A percentile compares a stretch with the other conserved stretches of the same genome.
Evolutionary conservation across 2,329 filamentous ascomycete genomes (phyloP).

Genomic region (Aspergillus viridinutans): DNA sequence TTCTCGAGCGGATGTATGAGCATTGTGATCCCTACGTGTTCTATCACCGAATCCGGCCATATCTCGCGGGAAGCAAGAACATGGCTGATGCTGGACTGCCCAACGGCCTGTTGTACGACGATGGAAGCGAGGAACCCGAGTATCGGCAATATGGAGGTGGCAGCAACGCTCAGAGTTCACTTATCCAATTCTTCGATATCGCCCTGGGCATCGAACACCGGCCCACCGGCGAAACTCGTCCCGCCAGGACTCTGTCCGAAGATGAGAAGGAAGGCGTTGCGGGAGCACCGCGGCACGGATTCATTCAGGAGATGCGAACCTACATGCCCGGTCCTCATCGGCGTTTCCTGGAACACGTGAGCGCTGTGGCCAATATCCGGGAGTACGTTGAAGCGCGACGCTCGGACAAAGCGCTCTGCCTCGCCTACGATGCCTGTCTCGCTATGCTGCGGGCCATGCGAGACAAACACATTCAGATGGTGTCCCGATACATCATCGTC

Average conservation of each 20-base stretch:
- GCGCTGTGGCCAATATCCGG: constrained; percentile 78
- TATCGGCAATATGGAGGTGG: constrained; percentile 88
- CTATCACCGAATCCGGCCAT: constrained; percentile 93
- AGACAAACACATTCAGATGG: constrained; percentile 94
- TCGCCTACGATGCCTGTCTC: constrained; percentile 88
- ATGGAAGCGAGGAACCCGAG: constrained; percentile 62
- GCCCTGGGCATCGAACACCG: constrained; percentile 84
- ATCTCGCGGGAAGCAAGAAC: constrained; percentile 93
- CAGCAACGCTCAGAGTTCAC: constrained; percentile 92
- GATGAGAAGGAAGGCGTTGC: constrained; percentile 42
- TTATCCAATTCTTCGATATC: constrained; percentile 97
- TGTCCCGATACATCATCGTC: constrained; percentile 90
- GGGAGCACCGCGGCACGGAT: constrained; percentile 67
- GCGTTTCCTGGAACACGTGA: constrained; percentile 78
- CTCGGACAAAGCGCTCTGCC: constrained; percentile 61
- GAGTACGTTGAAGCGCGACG: constrained; percentile 66
- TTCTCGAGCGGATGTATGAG: constrained; percentile 89
- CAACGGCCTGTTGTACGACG: constrained; percentile 80
- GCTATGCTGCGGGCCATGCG: constrained; percentile 73
- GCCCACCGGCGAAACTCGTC: constrained; percentile 68
- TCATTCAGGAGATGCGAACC: constrained; percentile 91
- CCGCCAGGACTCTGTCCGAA: constrained; percentile 33
- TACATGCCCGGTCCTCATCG: constrained; percentile 97
- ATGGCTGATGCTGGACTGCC: constrained; percentile 93
- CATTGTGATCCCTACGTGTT: constrained; percentile 92